phyloP scores from a whole-genome alignment of 345 rosid genomes.

The Lumnitzera racemosa region DNA sequence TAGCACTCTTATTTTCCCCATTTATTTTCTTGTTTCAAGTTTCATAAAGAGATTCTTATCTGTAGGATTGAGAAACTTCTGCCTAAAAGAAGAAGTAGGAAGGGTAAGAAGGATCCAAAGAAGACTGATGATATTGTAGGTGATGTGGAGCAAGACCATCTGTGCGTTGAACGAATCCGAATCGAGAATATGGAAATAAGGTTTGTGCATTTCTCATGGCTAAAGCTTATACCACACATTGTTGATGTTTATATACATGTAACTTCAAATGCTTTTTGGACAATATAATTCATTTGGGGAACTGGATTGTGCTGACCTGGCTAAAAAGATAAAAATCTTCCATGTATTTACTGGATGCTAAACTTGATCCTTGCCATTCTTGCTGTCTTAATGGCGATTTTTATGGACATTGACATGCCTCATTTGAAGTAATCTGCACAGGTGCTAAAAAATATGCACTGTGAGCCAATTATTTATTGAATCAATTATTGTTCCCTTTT shows the following conservation, averaged over 20 bases:
- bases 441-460: no score
- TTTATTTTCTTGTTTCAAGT: slow-evolving; percentile 9
- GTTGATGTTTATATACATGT: background rate
- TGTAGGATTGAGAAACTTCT: slow-evolving; percentile 65
- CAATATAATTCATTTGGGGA: no score
- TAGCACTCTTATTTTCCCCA: background rate
- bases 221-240: background rate
- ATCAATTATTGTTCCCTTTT: slow-evolving; percentile 4
- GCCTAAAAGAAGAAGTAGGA: slow-evolving; percentile 30
- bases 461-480: background rate
- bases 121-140: slow-evolving; percentile 54
- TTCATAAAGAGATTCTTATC: slow-evolving; percentile 14
- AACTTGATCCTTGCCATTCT: no score
- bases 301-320: no score
- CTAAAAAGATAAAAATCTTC: no score
- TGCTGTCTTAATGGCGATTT: no score
- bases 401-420: no score
- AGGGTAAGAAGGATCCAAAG: slow-evolving; percentile 45
- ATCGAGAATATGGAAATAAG: slow-evolving; percentile 78
- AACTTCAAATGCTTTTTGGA: background rate
- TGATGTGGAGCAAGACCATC: slow-evolving; percentile 42
- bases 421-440: no score
- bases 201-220: slow-evolving; percentile 18
- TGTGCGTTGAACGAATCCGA: slow-evolving; percentile 71
- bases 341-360: no score